Evolutionary conservation across 768 basidiomycete species (phyloP), one percentile per base, ranked within the genome.

Genomic region (Dentipellis sp.): DNA sequence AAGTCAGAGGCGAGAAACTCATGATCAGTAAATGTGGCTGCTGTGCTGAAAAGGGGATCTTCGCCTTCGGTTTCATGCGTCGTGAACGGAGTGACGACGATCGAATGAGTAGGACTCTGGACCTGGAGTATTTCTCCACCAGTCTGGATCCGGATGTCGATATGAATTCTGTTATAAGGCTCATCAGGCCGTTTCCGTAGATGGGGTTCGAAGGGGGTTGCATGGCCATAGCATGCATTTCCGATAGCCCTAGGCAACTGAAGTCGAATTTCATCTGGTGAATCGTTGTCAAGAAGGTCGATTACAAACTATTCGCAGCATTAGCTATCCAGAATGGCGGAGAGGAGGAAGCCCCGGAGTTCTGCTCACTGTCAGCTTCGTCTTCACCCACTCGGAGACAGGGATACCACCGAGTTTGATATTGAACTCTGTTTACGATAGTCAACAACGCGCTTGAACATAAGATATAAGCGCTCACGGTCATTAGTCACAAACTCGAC

Each of bases 321-420:
- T 45, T 29, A 29, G 29, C 29, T 29, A 29, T 29, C 17, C 48
- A 17, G 21, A 36, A 11, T 14, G 19, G 16, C 21, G 0, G 14
- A 38, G 11, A 45, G 11, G 1, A 12, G 4, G 16, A 10, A 14
- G 12, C 3, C 29, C 29, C 29, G 6, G 29, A 29, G 29, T 3
- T 29, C 29, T 29, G 6, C 29, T 29, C 59, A 82, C 81, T 46
- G 74, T 75, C 37, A 82, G 22, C 39, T 66, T 67, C 0, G 73
- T 71, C 22, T 66, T 68, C 4, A 82, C 74, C 1, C 65, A 74
- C 40, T 72, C 59, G 1, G 59, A 57, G 0, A 76, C 67, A 34
- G 78, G 77, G 52, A 83, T 73, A 0, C 76, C 75, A 8, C 82
- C 82, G 3, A 83, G 60, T 2, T 81, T 82, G 39, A 83, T 78